phyloP scores from a whole-genome alignment of 768 basidiomycete species.

The Asterophora parasitica region DNA sequence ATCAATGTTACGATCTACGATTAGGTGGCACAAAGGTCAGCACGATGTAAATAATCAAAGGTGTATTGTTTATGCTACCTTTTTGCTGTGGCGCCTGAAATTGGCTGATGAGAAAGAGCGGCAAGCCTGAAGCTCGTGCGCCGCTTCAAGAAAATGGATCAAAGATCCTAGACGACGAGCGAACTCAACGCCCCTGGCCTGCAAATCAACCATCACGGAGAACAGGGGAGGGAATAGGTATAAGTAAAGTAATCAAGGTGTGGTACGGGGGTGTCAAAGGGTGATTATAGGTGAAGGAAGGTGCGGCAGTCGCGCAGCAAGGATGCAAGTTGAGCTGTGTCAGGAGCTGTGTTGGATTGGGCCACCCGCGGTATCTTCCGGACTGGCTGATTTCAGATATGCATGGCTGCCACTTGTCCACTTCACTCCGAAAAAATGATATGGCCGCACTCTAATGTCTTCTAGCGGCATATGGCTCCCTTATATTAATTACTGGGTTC shows the following conservation, averaged over 20 bases:
- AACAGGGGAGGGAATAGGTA: conserved; percentile 8
- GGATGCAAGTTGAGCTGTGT: conserved; percentile 10
- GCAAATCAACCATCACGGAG: conserved; percentile 17
- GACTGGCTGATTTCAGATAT: conserved; percentile 23
- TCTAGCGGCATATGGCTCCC: background rate
- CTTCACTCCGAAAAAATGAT: background rate
- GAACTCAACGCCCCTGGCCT: conserved; percentile 23
- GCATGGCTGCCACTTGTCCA: conserved; percentile 4
- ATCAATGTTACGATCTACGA: conserved; percentile 43
- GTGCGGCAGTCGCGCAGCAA: conserved; percentile 15
- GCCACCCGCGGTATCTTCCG: conserved; percentile 29
- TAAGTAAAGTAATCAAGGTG: conserved; percentile 6
- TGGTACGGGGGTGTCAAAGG: conserved; percentile 10
- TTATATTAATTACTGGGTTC: background rate
- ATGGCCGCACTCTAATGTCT: conserved; percentile 1
- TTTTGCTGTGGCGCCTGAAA: conserved; percentile 27
- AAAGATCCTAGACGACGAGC: conserved; percentile 26
- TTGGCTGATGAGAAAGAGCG: conserved; percentile 15
- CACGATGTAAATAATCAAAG: conserved; percentile 1
- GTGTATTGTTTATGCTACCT: conserved; percentile 22
- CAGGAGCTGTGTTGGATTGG: conserved; percentile 12
- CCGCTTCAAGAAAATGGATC: conserved; percentile 26
- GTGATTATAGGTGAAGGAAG: conserved; percentile 8
- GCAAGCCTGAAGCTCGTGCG: conserved; percentile 24
- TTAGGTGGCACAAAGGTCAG: conserved; percentile 9